Base-by-base conservation (phyloP, 805 yeast genomes). In the Candida andamanensis region DNA sequence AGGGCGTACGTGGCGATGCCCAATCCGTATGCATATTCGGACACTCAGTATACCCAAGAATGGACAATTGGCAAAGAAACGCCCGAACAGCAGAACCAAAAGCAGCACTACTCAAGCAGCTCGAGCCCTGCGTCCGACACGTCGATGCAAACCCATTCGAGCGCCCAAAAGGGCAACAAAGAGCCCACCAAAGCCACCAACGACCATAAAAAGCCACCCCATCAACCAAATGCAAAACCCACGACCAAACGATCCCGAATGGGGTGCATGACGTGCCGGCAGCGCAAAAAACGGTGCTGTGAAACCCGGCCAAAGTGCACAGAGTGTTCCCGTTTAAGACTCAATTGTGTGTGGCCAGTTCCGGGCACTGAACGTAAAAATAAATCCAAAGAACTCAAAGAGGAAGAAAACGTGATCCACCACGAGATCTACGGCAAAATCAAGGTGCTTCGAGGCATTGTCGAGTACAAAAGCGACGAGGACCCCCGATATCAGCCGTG, bases 191-290 rank as follows among this genome's bases (percentile, higher is more conserved):
- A 26, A 26, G n/a, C 25, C 29, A n/a, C 15, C 34, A 15, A 17
- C 6, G 5, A 8, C 30, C 4, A 17, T 10, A 14, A 17, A 27
- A 26, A 29, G 22, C 14, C 35, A 48, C n/a, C n/a, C n/a, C n/a
- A n/a, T n/a, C n/a, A n/a, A n/a, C n/a, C n/a, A n/a, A n/a, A n/a
- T n/a, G n/a, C n/a, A n/a, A n/a, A n/a, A n/a, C n/a, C n/a, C n/a
- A n/a, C n/a, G 5, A 44, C 63, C n/a, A 73, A 63, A 44, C 60
- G 85, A 35, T 76, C 82, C 12, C 65, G 85, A 46, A 65, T 69
- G 67, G 95, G 95, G 0, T 84, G 94, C 51, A 60, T 80, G 26
- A 81, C 94, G 1, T 84, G 95, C 45, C 70, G 92, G 27, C 74
- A 72, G 37, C 58, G 95, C 16, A 84, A 84, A 63, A 84, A 82